Conservation (phyloP, 441 rosid genomes). For the Viola pubescens region DNA sequence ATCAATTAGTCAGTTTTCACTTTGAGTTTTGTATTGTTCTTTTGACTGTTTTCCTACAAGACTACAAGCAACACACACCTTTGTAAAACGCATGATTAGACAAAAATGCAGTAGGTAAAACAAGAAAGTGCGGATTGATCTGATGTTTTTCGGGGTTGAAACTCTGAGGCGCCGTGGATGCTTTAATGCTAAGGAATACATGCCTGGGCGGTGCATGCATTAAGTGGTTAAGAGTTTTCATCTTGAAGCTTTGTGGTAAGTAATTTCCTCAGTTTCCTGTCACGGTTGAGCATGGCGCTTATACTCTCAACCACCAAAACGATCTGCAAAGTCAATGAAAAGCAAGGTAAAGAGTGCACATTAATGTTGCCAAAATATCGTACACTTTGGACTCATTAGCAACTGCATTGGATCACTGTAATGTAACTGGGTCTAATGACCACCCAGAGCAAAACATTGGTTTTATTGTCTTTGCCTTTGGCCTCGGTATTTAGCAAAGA, state of each 20-base stretch:
- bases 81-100: too few species aligned
- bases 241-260: conserved; percentile 22
- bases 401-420: background rate
- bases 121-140: background rate
- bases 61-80: too few species aligned
- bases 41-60: too few species aligned
- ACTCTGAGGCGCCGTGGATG: background rate
- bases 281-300: conserved; percentile 76
- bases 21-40: too few species aligned
- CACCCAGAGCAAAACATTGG: too few species aligned
- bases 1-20: too few species aligned
- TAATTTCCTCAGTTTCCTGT: conserved; percentile 48
- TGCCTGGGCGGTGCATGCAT: background rate
- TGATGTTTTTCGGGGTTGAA: background rate
- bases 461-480: too few species aligned
- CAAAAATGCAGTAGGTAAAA: background rate
- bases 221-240: conserved; percentile 22
- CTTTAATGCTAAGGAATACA: background rate
- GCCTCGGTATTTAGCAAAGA: too few species aligned
- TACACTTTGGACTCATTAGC: too few species aligned
- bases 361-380: too few species aligned
- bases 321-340: conserved; percentile 38
- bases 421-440: too few species aligned
- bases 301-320: conserved; percentile 75
- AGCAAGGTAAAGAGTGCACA: too few species aligned